Evolutionary conservation across 83 land plant species (phyloP), one percentile per base, ranked within the genome.

Genomic region (Isoetes engelmannii): DNA sequence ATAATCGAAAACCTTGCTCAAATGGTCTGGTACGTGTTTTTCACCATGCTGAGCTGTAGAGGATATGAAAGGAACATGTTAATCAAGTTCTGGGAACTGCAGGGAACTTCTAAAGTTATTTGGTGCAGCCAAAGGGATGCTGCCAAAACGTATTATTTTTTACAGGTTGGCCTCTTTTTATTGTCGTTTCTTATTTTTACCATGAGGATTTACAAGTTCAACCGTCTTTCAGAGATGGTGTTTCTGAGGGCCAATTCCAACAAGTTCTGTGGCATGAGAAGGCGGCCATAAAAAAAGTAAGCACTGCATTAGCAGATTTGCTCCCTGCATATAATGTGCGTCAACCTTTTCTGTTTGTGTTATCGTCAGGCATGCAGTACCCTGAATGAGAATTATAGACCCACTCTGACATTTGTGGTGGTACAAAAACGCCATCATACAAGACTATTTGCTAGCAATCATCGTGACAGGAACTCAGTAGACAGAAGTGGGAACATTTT

Each of bases 1-100:
- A 80, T 93, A 21, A 93, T 90, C 47, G 88, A 93, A 58, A 96
- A 90, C 60, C 75, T 90, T 28, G 37, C 37, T 28, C 1, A 28
- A 0, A 28, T 28, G 37, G 37, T 28, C 2, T 0, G 2, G 37
- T 28, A 28, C 2, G 37, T 28, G 37, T 28, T 28, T 28, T 28
- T 28, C 37, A 28, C 37, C 37, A 28, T 28, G 37, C 37, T 28
- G 37, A 28, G 37, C 37, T 28, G 37, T 28, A 28, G 37, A 28
- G 1, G 37, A 28, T 28, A 28, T 28, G 37, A 28, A 28, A 28
- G 37, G 37, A 28, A 28, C 37, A 28, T 28, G 37, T 28, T 2
- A 28, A 28, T 28, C 2, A 28, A 28, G 37, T 28, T 28, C 1
- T 17, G 55, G 15, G 17, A 28, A 28, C 37, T 28, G 37, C 37